Percentiles rank a stretch among this genome's conserved stretches.
phyloP scores from a whole-genome alignment of 495 filamentous ascomycete species.

The Articulospora tetracladia region DNA sequence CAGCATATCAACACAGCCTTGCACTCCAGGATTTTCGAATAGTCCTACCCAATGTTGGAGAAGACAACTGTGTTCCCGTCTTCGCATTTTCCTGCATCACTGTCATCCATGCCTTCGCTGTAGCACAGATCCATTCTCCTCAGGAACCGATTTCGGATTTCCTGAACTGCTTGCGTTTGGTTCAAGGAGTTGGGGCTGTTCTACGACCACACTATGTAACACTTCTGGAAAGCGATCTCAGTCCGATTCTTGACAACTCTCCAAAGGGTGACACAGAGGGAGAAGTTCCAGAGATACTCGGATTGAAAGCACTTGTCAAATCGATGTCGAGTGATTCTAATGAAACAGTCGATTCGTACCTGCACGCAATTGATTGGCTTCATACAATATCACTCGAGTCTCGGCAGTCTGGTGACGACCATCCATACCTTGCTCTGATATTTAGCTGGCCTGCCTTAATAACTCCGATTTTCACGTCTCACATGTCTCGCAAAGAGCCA shows the following conservation, averaged over 20 bases:
- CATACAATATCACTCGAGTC: neutral
- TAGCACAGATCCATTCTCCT: conserved; percentile 24
- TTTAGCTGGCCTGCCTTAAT: neutral
- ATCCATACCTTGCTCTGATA: neutral
- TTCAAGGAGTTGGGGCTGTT: neutral
- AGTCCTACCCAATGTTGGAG: conserved; percentile 27
- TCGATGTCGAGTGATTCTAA: neutral
- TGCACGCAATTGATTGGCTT: neutral
- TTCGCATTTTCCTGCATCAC: conserved; percentile 44
- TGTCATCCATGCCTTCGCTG: conserved; percentile 40
- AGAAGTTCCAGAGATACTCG: neutral
- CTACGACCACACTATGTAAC: neutral
- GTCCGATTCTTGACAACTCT: neutral
- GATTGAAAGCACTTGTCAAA: neutral
- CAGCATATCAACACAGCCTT: conserved; percentile 37
- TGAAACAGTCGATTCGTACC: neutral
- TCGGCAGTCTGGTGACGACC: neutral
- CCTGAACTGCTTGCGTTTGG: conserved; percentile 10
- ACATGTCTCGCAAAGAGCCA: neutral
- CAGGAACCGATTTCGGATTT: conserved; percentile 3
- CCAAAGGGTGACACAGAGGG: neutral
- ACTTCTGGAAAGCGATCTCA: neutral
- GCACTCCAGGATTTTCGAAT: conserved; percentile 37
- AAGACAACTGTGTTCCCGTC: conserved; percentile 38
- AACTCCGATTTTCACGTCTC: neutral